Base-by-base conservation (phyloP, 225 moss, liverwort and hornwort genomes). In the Marchantia polymorpha region DNA sequence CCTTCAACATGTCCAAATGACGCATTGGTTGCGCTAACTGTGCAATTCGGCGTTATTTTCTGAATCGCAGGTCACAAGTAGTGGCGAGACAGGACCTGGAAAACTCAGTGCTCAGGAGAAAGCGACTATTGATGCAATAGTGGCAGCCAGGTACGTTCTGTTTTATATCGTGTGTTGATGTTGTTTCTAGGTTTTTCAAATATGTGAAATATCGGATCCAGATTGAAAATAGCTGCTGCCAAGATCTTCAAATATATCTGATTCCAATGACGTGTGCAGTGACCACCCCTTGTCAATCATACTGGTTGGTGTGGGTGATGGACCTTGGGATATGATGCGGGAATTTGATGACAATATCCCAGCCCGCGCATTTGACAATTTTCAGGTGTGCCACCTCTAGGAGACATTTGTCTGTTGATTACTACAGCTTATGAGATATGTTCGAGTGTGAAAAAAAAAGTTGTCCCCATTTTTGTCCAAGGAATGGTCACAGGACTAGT, bases 291-390 rank as follows among this genome's bases (percentile, higher is more conserved):
- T 97, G 10, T 97, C 96, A 48, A 97, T 97, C 60, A 90, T 97
- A 27, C 79, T 97, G 31, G 94, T 97, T 2, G 96, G 96, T 47
- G 94, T 97, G 27, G 96, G 96, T 22, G 96, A 97, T 81, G 96
- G 96, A 20, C 96, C 96, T 26, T 97, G 96, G 96, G 94, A 97
- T 81, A 93, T 90, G 91, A 97, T 97, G 96, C 85, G 89, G 52
- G 89, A 94, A 78, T 97, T 97, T 77, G 94, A 94, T 81, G 94
- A 97, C 65, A 94, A 94, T 54, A 81, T 97, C 8, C 96, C 96
- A 9, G 52, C 78, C 59, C 92, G 96, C 81, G 87, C 92, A 78
- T 97, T 94, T 78, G 96, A 97, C 82, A 97, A 97, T 79, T 97
- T 97, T 70, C 96, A 96, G 90, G 88, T 89, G 80, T 47, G 22